These are phyloP conservation scores for Brassica napus DNA, from an alignment of 345 rosid genomes.

Conservation along the genomic window Da-Ae NC_063440.1:14680501-14681000, in stretches of 20 bases:
- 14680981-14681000: slow-evolving; percentile 65
- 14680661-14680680: slow-evolving; percentile 39
- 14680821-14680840: not conserved
- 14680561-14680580: slow-evolving; percentile 55
- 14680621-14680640: slow-evolving; percentile 54
- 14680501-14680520: slow-evolving; percentile 61
- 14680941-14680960: not conserved
- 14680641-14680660: slow-evolving; percentile 68
- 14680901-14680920: not conserved
- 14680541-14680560: slow-evolving; percentile 61
- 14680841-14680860: not conserved
- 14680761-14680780: slow-evolving; percentile 56
- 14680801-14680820: not conserved
- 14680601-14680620: slow-evolving; percentile 47
- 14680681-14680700: slow-evolving; percentile 53
- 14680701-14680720: slow-evolving; percentile 60
- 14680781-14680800: slow-evolving; percentile 10
- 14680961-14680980: not conserved
- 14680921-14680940: not conserved
- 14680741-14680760: slow-evolving; percentile 61
- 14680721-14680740: slow-evolving; percentile 45
- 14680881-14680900: not conserved
- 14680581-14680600: slow-evolving; percentile 40
- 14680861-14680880: not conserved
- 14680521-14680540: slow-evolving; percentile 41